phyloP scores from a whole-genome alignment of 148 eudicot genomes.

The Dianthus caryophyllus region DNA sequence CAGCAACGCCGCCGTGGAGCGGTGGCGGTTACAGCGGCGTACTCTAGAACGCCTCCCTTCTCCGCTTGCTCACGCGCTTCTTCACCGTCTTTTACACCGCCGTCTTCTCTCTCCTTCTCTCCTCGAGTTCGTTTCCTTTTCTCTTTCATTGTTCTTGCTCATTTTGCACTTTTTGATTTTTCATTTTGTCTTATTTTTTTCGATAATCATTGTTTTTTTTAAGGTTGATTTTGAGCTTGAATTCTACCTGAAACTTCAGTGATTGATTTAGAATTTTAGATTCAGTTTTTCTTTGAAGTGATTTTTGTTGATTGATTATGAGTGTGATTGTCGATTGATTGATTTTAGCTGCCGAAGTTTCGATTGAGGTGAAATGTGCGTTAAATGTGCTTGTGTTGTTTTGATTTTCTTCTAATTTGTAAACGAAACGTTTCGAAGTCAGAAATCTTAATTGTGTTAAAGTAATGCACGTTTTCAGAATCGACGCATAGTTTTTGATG shows the following conservation, averaged over 20 bases:
- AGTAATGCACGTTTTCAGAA: no score
- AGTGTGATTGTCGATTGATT: no score
- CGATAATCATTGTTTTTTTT: background rate
- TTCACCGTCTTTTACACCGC: slow-evolving; percentile 62
- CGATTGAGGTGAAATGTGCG: no score
- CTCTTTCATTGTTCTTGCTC: background rate
- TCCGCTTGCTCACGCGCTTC: slow-evolving; percentile 60
- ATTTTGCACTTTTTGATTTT: background rate
- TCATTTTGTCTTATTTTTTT: background rate
- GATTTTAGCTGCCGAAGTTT: no score
- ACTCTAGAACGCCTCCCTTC: slow-evolving; percentile 65
- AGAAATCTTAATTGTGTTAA: no score
- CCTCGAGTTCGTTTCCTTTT: slow-evolving; percentile 50
- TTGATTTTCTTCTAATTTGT: no score
- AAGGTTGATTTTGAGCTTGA: background rate
- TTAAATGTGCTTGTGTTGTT: no score
- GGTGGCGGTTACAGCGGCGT: slow-evolving; percentile 89
- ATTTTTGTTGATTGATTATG: no score
- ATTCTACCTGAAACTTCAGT: background rate
- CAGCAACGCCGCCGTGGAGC: slow-evolving; percentile 50
- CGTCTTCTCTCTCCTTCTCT: slow-evolving; percentile 75
- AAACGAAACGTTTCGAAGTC: no score
- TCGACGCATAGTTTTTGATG: no score
- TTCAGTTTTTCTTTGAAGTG: no score
- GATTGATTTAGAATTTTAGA: background rate